Evolutionary conservation across 192 early-diverging fungal species (phyloP), one percentile per base, ranked within the genome.

Genomic region (Backusella psychrophila): DNA sequence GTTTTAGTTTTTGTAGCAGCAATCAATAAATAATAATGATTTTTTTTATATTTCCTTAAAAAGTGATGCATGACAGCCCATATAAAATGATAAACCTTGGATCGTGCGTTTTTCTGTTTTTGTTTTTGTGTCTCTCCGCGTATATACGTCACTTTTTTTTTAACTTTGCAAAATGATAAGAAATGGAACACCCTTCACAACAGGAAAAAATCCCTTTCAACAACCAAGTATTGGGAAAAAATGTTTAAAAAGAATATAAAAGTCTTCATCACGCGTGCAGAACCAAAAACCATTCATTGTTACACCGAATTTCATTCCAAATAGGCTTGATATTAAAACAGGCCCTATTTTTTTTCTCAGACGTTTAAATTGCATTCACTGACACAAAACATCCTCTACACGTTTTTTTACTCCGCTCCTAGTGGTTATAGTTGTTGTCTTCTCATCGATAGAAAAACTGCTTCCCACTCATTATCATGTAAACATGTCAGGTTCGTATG

Each of bases 351-450:
- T 63, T 26, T 63, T 63, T 63, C 56, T 63, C 56, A 63, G 56
- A 23, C 56, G 56, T 63, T 63, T 63, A 63, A 63, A 63, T 63
- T 63, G 26, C 56, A 63, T 63, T 63, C 56, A 26, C 56, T 63
- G 56, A 63, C 56, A 63, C 56, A 63, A 63, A 19, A 63, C 23
- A 29, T 63, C 53, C 53, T 44, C 42, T 44, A 17, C 53, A 23
- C 53, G 53, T 63, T 63, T 63, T 59, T 63, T 63, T 63, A 63
- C 56, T 63, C 56, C 56, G 56, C 56, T 29, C 46, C 46, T 3
- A 63, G 21, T 59, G 2, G 3, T 11, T 26, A 14, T 29, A 9
- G 12, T 63, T 9, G 12, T 7, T 7, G 46, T 49, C 46, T 49
- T 49, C 6, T 49, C 46, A 49, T 49, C 15, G 46, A 49, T 49